Evolutionary conservation across 192 early-diverging fungal genomes (phyloP), one percentile per base, ranked within the genome.

Genomic region (Entrophospora sp.): DNA sequence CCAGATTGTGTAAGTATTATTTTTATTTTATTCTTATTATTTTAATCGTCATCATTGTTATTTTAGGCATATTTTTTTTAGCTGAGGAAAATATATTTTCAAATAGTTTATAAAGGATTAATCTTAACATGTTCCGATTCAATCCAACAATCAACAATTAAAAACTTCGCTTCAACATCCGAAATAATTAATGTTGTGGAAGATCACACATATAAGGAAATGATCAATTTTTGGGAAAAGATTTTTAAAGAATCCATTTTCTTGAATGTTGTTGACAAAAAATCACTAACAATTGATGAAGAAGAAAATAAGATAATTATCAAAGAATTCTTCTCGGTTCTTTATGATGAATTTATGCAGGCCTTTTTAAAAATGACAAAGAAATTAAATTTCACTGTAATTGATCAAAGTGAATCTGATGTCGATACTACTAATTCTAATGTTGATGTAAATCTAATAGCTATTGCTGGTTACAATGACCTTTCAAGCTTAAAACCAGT

Each of bases 181-280:
- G 51, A 28, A 22, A 49, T 52, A 27, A 37, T 56, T 44, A 56
- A 69, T 10, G 67, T 73, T 6, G 24, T 38, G 1, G 34, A 18
- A 8, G 65, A 68, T 28, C 75, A 76, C 48, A 77, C 76, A 0
- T 84, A 83, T 44, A 71, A 80, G 9, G 77, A 84, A 32, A 82
- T 80, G 48, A 51, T 83, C 4, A 68, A 73, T 52, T 79, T 88
- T 34, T 89, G 86, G 89, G 57, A 76, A n/a, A 58, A 72, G 14
- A 53, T 91, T 6, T 83, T 89, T 37, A 71, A 73, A 5, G 36
- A 57, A n/a, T 67, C 75, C 16, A 48, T 22, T 22, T 57, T 57
- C 3, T 36, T 22, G 8, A 36, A 34, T 31, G 34, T 57, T 12
- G 24, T 34, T 57, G 25, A 35, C 13, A 31, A 57, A 36, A 57